phyloP scores from a whole-genome alignment of 2,329 filamentous ascomycete genomes.

The Trichoderma koningii region DNA sequence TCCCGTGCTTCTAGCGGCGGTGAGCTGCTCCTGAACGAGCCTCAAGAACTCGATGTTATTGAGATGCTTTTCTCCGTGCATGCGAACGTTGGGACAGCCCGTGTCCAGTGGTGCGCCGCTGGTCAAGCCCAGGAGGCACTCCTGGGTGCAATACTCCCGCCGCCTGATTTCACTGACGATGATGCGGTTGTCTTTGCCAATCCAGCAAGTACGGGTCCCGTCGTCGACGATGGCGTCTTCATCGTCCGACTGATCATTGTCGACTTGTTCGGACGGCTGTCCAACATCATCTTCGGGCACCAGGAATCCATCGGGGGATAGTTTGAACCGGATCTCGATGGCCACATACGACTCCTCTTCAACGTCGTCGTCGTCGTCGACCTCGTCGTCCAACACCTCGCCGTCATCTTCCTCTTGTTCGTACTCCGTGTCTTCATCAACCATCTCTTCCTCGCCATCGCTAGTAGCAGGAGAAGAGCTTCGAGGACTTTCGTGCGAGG shows the following conservation, averaged over 20 bases:
- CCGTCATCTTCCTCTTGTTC: background rate
- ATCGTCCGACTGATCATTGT: background rate
- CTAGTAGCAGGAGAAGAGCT: background rate
- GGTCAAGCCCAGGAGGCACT: slow-evolving; percentile 37
- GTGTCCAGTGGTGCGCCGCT: slow-evolving; percentile 32
- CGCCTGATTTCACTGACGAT: slow-evolving; percentile 23
- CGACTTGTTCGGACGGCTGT: background rate
- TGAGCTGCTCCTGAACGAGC: background rate
- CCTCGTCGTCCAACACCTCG: background rate
- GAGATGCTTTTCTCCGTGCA: slow-evolving; percentile 10
- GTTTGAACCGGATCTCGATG: background rate
- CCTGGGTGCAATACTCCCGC: slow-evolving; percentile 36
- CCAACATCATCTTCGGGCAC: background rate
- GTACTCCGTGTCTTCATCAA: background rate
- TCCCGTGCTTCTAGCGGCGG: background rate
- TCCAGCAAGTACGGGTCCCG: background rate
- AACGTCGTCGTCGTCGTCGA: background rate
- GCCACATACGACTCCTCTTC: background rate
- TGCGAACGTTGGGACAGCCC: slow-evolving; percentile 8
- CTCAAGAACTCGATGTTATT: background rate
- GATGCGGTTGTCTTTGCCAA: background rate
- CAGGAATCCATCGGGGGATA: background rate
- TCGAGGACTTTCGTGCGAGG: background rate
- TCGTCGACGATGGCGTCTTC: background rate
- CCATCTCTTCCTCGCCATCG: background rate